Evolutionary conservation across 192 early-diverging fungal genomes (phyloP), one percentile per base, ranked within the genome.

Genomic region (Linderina pennispora): DNA sequence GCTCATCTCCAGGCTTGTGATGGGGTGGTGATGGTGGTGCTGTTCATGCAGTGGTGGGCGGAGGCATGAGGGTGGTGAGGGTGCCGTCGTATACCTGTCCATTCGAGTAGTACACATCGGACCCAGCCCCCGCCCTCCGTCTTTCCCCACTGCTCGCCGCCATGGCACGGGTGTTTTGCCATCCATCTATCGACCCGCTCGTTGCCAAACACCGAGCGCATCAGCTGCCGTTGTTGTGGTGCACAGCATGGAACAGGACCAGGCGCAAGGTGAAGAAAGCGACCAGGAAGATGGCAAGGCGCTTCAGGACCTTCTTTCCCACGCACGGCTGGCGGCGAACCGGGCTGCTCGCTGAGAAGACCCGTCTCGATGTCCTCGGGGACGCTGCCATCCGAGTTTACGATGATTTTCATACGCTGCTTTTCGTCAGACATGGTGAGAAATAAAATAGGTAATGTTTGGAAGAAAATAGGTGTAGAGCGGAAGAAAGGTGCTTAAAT

Each of bases 291-390:
- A 20, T 38, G 40, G 41, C 40, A 13, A 43, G 18, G 16, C 31
- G 23, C 18, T 15, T 8, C 3, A 52, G 15, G 17, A 36, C 31
- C n/a, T 23, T 23, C 40, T 23, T 42, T 37, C 32, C 16, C 9
- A 33, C 32, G 36, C 45, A 34, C n/a, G n/a, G n/a, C n/a, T n/a
- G n/a, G n/a, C n/a, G n/a, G n/a, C n/a, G n/a, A n/a, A n/a, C n/a
- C n/a, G n/a, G n/a, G n/a, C n/a, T n/a, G n/a, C 34, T 54, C 48
- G 36, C 43, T 31, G 24, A 44, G 45, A 19, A 22, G 23, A 28
- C 64, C 56, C 21, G 58, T 45, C 38, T 69, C 65, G 17, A 67
- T 55, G 57, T 60, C 65, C n/a, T n/a, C n/a, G n/a, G n/a, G n/a
- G n/a, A n/a, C n/a, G 34, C 24, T 24, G 39, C 64, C 53, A 32